Conservation (phyloP, 2,329 filamentous ascomycete species). For the Amesomyces nigricolor region DNA sequence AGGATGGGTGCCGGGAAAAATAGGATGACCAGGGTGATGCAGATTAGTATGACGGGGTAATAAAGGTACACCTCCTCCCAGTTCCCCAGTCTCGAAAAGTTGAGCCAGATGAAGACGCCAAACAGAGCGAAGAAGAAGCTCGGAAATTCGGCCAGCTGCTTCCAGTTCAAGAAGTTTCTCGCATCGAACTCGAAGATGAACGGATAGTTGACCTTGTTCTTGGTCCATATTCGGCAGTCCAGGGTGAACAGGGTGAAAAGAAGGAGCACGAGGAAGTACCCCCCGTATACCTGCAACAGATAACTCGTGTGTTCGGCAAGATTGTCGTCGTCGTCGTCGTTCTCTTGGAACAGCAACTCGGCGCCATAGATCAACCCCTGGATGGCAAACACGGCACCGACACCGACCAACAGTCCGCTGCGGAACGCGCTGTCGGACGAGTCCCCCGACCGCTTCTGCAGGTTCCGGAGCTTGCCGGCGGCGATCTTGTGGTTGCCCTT, state of each 20-base stretch:
- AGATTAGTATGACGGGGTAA: constrained; percentile 77
- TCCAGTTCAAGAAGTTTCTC: constrained; percentile 81
- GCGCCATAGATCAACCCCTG: constrained; percentile 60
- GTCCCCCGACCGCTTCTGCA: constrained; percentile 53
- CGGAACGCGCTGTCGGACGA: constrained; percentile 54
- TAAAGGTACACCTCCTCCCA: constrained; percentile 66
- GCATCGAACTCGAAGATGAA: constrained; percentile 97
- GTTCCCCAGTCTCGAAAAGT: constrained; percentile 66
- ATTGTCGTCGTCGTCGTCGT: constrained; percentile 39
- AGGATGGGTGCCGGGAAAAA: constrained; percentile 71
- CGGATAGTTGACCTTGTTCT: constrained; percentile 85
- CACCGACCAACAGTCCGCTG: constrained; percentile 62
- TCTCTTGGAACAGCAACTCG: constrained; percentile 40
- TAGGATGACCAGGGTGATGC: constrained; percentile 59
- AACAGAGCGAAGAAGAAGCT: constrained; percentile 74
- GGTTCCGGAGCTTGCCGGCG: constrained; percentile 74
- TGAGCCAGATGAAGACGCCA: constrained; percentile 81
- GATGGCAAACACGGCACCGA: constrained; percentile 59
- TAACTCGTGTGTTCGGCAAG: constrained; percentile 55
- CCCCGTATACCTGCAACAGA: constrained; percentile 83
- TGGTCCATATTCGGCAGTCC: constrained; percentile 76
- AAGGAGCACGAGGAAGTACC: constrained; percentile 79
- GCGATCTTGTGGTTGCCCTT: constrained; percentile 89
- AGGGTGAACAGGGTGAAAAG: constrained; percentile 80
- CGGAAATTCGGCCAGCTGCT: constrained; percentile 78